Evolutionary conservation across 2,329 filamentous ascomycete species (phyloP).

Genomic region (Teratosphaeria zuluensis): DNA sequence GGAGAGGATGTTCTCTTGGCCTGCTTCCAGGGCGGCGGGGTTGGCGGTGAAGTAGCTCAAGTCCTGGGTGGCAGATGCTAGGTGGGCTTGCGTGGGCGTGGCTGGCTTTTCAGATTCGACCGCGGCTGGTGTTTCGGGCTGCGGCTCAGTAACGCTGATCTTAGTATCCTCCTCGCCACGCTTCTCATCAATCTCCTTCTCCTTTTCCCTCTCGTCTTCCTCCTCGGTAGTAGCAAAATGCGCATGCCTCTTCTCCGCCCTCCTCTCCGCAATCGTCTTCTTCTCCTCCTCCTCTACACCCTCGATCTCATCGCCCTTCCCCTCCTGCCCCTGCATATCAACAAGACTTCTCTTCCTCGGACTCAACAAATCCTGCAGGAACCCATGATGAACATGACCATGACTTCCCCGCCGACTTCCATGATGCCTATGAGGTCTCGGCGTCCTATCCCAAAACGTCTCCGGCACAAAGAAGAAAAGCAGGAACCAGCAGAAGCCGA

Average conservation of each 20-base stretch:
- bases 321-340: not conserved
- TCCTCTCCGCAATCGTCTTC: constrained; percentile 3
- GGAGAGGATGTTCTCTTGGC: constrained; percentile 1
- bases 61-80: not conserved
- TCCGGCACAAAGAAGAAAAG: constrained; percentile 90
- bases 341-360: constrained; percentile 3
- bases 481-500: constrained; percentile 58
- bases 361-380: constrained; percentile 1
- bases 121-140: not conserved
- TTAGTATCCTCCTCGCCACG: constrained; percentile 7
- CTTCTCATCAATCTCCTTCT: constrained; percentile 11
- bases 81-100: not conserved
- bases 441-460: constrained; percentile 88
- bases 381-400: not conserved
- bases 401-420: constrained; percentile 15
- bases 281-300: not conserved
- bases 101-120: not conserved
- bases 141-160: not conserved
- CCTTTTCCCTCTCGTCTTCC: constrained; percentile 14
- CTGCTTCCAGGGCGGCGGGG: constrained; percentile 3
- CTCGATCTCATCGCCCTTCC: constrained; percentile 2
- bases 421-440: constrained; percentile 38
- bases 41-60: not conserved
- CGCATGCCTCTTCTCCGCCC: constrained; percentile 6
- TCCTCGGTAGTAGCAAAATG: constrained; percentile 9